These are phyloP conservation scores for Candida parachauliodes DNA, from an alignment of 805 yeast species.

Conservation along the genomic window DNA sequence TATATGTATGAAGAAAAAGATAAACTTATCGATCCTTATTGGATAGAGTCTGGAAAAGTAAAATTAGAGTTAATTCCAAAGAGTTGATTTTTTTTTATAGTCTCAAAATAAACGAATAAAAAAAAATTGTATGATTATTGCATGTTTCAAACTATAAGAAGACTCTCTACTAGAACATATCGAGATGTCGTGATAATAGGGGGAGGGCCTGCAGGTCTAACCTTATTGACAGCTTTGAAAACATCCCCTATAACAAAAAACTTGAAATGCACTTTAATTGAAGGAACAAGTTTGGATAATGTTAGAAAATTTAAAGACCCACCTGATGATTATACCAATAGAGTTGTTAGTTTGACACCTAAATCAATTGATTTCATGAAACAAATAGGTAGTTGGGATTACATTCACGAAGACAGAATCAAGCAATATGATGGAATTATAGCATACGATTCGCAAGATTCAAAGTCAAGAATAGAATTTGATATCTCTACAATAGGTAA, in stretches of 20 bases:
- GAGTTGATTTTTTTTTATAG: conserved; percentile 8
- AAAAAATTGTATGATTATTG: background rate
- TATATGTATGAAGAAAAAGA: conserved; percentile 69
- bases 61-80: conserved; percentile 44
- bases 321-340: conserved; percentile 59
- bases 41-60: conserved; percentile 69
- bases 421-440: conserved; percentile 76
- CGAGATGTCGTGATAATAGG: conserved; percentile 85
- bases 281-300: conserved; percentile 58
- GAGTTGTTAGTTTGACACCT: conserved; percentile 86
- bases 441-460: conserved; percentile 79
- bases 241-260: conserved; percentile 57
- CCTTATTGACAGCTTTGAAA: conserved; percentile 78
- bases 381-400: conserved; percentile 73
- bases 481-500: conserved; percentile 50
- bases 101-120: background rate
- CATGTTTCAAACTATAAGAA: conserved; percentile 2
- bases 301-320: conserved; percentile 48
- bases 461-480: conserved; percentile 60
- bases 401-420: conserved; percentile 64
- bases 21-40: conserved; percentile 65
- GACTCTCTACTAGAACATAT: conserved; percentile 5
- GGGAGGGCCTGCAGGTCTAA: conserved; percentile 96
- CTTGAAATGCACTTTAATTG: conserved; percentile 66
- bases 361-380: conserved; percentile 63